Conservation (phyloP, 345 rosid species). For the Eucalyptus tenuipes region DNA sequence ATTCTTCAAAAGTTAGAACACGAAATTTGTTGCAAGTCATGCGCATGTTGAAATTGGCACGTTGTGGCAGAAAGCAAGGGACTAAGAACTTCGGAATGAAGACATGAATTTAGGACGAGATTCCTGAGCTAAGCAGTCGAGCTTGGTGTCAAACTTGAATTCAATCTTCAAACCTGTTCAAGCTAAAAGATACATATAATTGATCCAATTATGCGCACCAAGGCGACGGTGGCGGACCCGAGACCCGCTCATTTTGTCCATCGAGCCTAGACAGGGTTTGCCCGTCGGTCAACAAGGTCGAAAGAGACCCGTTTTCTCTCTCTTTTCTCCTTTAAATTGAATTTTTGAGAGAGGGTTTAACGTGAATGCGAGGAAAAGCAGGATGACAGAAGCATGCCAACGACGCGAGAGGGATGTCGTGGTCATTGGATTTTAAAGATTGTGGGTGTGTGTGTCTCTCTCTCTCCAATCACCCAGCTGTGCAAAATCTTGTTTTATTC, state of each 20-base stretch:
- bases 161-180: too few relatives aligned
- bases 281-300: neutral
- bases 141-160: neutral
- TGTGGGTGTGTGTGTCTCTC: too few relatives aligned
- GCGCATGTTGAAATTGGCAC: neutral
- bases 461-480: neutral
- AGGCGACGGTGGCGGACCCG: neutral
- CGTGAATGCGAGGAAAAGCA: neutral
- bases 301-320: neutral
- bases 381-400: neutral
- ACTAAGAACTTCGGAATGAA: neutral
- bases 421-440: too few relatives aligned
- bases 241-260: too few relatives aligned
- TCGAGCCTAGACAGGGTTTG: neutral
- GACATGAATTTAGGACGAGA: neutral
- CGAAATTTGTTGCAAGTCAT: neutral
- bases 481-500: too few relatives aligned
- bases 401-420: fast-evolving
- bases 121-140: neutral
- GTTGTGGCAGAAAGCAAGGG: neutral
- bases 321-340: too few relatives aligned
- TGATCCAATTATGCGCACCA: neutral
- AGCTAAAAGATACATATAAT: too few relatives aligned
- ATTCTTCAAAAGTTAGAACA: too few relatives aligned
- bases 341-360: neutral